phyloP scores from a whole-genome alignment of 176 grass and related monocot genomes.

The Juncus inflexus region DNA sequence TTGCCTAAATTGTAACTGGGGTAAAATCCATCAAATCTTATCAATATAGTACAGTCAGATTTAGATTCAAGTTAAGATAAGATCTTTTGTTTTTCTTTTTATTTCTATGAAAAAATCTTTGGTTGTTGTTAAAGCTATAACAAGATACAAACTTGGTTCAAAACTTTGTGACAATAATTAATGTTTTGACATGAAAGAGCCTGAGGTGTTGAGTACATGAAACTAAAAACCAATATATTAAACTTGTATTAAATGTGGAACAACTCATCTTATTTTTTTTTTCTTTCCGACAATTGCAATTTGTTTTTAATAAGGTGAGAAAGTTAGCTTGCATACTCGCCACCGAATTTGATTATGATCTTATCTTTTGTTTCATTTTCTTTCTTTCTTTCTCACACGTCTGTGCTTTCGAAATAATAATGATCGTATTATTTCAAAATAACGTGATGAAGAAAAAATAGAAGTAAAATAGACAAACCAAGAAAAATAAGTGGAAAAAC shows the following conservation, averaged over 20 bases:
- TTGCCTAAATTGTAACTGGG: constrained; percentile 12
- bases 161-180: neutral
- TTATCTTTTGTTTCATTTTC: constrained; percentile 15
- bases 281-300: constrained; percentile 22
- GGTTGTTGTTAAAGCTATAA: neutral
- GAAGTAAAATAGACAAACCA: constrained; percentile 1
- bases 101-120: neutral
- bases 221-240: neutral
- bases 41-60: neutral
- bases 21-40: constrained; percentile 17
- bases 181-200: neutral
- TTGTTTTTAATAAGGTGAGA: neutral
- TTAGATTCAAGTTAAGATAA: neutral
- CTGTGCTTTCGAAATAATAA: constrained; percentile 8
- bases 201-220: neutral
- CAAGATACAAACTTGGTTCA: neutral
- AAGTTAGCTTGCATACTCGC: neutral
- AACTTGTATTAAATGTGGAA: neutral
- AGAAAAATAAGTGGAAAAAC: neutral
- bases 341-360: constrained; percentile 16
- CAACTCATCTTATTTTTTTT: neutral
- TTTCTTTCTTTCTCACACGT: constrained; percentile 20
- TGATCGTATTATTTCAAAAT: too few relatives aligned
- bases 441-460: neutral
- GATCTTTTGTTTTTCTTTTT: neutral